Evolutionary conservation across 768 basidiomycete species (phyloP).

Genomic region (Trametes punicea): DNA sequence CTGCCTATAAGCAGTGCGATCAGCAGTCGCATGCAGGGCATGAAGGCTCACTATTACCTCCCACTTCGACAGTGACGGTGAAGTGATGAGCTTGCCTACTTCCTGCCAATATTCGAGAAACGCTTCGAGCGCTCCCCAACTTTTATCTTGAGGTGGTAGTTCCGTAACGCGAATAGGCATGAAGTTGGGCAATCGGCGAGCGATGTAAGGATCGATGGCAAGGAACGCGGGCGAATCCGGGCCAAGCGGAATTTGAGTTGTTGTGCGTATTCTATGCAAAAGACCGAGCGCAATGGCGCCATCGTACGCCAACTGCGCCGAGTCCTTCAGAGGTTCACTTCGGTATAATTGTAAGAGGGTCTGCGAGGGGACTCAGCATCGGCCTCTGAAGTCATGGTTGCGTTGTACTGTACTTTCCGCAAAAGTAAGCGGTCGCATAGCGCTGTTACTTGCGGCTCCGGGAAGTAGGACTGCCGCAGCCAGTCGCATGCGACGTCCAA

Average conservation of each 20-base stretch:
- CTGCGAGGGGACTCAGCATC: no score
- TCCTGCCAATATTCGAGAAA: constrained; percentile 59
- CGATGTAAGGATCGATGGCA: constrained; percentile 65
- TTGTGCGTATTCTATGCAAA: constrained; percentile 39
- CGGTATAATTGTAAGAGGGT: constrained; percentile 50
- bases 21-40: not conserved
- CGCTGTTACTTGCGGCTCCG: constrained; percentile 32
- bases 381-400: no score
- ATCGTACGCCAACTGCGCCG: constrained; percentile 36
- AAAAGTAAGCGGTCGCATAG: constrained; percentile 51
- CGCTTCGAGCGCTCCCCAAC: constrained; percentile 48
- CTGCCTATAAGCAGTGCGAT: constrained; percentile 35
- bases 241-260: constrained; percentile 36
- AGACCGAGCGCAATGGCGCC: constrained; percentile 39
- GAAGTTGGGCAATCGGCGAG: constrained; percentile 62
- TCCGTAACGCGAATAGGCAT: constrained; percentile 65
- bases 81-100: constrained; percentile 41
- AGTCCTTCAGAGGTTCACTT: constrained; percentile 37
- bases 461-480: constrained; percentile 35
- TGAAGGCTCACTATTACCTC: constrained; percentile 45
- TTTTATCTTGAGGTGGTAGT: constrained; percentile 44
- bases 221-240: constrained; percentile 46
- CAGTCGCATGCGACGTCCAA: constrained; percentile 63
- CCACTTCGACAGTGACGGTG: constrained; percentile 54
- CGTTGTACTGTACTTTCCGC: constrained; percentile 60